Evolutionary conservation across 73 alveolate species (phyloP).

Genomic region (Paramecium caudatum): DNA sequence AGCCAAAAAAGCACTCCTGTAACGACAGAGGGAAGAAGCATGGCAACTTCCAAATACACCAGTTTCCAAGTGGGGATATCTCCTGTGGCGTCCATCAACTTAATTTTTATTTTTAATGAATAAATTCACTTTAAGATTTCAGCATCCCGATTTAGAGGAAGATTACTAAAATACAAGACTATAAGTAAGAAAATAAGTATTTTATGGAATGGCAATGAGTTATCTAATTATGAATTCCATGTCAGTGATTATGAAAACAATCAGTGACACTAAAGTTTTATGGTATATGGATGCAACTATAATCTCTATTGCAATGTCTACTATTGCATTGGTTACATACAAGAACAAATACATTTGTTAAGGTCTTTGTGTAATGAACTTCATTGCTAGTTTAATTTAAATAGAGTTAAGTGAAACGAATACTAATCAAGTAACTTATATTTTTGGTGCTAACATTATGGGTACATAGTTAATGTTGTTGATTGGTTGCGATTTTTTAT

Average conservation of each 20-base stretch:
- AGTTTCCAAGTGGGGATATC: slow-evolving; percentile 36
- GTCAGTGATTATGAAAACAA: not conserved
- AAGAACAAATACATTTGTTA: not conserved
- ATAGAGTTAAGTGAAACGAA: not conserved
- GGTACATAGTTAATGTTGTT: slow-evolving; percentile 10
- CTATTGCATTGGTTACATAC: not conserved
- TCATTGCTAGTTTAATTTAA: not conserved
- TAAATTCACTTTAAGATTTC: slow-evolving; percentile 25
- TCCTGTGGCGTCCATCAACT: slow-evolving; percentile 44
- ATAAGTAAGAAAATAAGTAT: not conserved
- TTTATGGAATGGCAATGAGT: not conserved
- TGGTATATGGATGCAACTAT: not conserved
- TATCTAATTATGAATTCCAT: slow-evolving; percentile 6
- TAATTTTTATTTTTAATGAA: slow-evolving; percentile 9
- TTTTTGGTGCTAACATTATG: slow-evolving; percentile 21
- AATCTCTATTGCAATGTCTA: not conserved
- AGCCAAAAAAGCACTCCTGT: slow-evolving; percentile 55
- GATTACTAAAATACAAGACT: slow-evolving; percentile 3
- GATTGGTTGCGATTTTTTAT: not conserved
- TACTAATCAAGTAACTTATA: not conserved
- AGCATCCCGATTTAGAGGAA: not conserved
- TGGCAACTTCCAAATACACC: slow-evolving; percentile 45
- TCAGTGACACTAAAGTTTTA: not conserved
- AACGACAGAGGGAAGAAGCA: slow-evolving; percentile 37
- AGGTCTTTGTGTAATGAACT: not conserved